phyloP scores from a whole-genome alignment of 495 filamentous ascomycete species.

The Aspergillus diversus region DNA sequence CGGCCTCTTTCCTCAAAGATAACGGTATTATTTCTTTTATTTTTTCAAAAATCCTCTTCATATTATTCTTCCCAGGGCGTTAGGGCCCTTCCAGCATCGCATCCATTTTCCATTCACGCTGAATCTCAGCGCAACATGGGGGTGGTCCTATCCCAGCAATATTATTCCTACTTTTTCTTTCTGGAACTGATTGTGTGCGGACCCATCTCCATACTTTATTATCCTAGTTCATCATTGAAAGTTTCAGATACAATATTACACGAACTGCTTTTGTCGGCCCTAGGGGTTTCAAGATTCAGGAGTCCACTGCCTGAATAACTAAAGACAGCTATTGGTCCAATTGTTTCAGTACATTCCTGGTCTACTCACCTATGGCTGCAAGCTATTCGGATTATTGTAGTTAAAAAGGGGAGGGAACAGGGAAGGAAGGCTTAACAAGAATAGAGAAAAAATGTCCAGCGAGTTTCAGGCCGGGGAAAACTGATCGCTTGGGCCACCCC shows the following conservation, averaged over 20 bases:
- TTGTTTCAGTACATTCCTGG: neutral
- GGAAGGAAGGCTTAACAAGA: no score
- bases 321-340: neutral
- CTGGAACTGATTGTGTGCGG: neutral
- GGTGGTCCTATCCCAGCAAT: neutral
- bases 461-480: no score
- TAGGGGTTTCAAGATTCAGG: neutral
- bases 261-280: constrained; percentile 8
- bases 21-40: neutral
- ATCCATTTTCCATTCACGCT: no score
- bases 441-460: no score
- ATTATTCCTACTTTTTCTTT: constrained; percentile 1
- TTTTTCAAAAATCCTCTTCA: neutral
- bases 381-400: no score
- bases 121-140: no score
- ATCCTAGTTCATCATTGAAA: neutral
- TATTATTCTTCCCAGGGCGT: neutral
- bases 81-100: neutral
- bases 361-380: no score
- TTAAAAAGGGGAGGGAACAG: no score
- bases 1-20: neutral
- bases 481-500: no score
- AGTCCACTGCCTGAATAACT: neutral
- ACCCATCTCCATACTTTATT: neutral
- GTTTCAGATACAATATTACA: constrained; percentile 13